These are phyloP conservation scores for Raddia distichophylla DNA, from an alignment of 176 grass and related monocot genomes.

Conservation along the genomic window DNA sequence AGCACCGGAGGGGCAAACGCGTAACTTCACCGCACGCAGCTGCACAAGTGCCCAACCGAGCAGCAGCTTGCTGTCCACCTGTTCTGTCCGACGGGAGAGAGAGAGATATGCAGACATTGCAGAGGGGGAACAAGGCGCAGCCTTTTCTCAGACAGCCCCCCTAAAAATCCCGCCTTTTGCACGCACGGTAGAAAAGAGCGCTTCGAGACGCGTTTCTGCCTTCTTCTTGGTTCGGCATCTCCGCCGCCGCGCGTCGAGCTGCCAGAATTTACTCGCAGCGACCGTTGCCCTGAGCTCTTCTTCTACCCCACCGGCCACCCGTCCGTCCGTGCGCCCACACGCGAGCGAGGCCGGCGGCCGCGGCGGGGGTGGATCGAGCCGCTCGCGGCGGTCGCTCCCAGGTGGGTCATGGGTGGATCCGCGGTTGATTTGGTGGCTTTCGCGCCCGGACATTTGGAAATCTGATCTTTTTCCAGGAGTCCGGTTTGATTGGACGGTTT, in stretches of 20 bases:
- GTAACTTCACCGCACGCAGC: background rate
- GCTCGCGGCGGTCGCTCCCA: background rate
- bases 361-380: background rate
- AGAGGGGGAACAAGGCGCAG: background rate
- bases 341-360: background rate
- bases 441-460: background rate
- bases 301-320: background rate
- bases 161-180: background rate
- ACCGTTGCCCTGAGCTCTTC: slow-evolving; percentile 42
- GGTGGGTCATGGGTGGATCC: slow-evolving; percentile 43
- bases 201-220: background rate
- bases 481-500: background rate
- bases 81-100: background rate
- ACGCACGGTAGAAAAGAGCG: background rate
- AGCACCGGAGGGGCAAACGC: background rate
- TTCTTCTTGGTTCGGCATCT: background rate
- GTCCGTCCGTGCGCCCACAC: no score
- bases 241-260: background rate
- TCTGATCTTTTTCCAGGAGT: slow-evolving; percentile 25
- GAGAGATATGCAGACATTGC: background rate
- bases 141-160: slow-evolving; percentile 7
- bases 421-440: background rate
- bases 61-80: background rate
- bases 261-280: background rate
- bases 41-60: background rate